These are phyloP conservation scores for Penicillium bialowiezense DNA, from an alignment of 495 filamentous ascomycete genomes.

Conservation along the genomic window DNA sequence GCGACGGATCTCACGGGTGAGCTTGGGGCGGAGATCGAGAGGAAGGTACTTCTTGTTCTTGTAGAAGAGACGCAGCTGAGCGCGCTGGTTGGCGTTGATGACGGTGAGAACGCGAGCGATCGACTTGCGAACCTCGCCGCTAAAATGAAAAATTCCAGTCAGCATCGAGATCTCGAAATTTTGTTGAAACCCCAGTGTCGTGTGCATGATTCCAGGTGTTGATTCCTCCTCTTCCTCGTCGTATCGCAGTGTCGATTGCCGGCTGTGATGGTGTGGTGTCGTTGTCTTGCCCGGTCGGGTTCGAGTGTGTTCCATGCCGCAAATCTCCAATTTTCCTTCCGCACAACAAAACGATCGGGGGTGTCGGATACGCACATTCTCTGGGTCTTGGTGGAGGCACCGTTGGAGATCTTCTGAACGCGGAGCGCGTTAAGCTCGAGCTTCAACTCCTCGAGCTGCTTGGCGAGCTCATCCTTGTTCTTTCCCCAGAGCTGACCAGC, in stretches of 20 bases:
- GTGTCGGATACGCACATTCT: conserved; percentile 76
- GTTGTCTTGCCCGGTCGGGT: conserved; percentile 6
- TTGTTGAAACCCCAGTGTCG: neutral
- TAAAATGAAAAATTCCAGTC: conserved; percentile 37
- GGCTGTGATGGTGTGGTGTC: conserved; percentile 7
- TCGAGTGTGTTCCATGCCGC: conserved; percentile 17
- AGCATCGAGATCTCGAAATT: conserved; percentile 18
- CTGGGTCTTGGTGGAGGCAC: conserved; percentile 87
- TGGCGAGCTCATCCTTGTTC: conserved; percentile 94
- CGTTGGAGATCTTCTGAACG: conserved; percentile 94
- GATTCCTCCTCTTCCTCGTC: neutral
- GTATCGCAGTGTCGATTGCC: neutral
- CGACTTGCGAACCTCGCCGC: conserved; percentile 98
- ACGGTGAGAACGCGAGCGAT: conserved; percentile 97
- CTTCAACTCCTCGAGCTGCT: conserved; percentile 93
- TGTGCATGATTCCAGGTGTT: neutral
- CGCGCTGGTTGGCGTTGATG: conserved; percentile 98
- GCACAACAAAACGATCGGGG: conserved; percentile 11
- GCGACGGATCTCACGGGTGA: conserved; percentile 93
- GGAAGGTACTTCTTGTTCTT: conserved; percentile 98
- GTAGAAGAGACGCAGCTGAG: conserved; percentile 98
- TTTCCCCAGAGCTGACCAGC: conserved; percentile 94
- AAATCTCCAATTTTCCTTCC: conserved; percentile 17
- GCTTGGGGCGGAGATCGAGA: conserved; percentile 94
- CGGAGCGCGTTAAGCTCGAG: conserved; percentile 87